A percentile compares a stretch with the other conserved stretches of the same genome.
Conservation (phyloP, 2,329 filamentous ascomycete genomes). For the Colletotrichum spaethianum region DNA sequence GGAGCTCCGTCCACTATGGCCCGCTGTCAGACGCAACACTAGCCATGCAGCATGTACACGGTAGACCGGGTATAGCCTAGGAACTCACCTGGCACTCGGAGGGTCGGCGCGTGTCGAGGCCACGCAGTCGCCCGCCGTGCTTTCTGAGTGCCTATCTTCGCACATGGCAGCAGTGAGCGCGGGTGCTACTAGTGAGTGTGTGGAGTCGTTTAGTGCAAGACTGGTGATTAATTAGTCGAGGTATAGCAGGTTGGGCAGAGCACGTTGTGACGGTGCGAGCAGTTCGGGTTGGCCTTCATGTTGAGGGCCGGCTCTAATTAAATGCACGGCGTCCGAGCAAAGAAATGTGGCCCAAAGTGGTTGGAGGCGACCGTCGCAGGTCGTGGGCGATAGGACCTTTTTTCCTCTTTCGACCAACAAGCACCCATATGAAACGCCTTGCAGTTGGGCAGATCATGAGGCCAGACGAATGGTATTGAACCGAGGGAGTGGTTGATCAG, state of each 20-base stretch:
- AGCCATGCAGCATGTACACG: too few relatives aligned
- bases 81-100: constrained; percentile 30
- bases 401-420: background rate
- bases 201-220: background rate
- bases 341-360: background rate
- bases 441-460: background rate
- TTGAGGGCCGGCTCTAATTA: background rate
- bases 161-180: constrained; percentile 13
- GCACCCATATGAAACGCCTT: background rate
- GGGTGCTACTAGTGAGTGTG: background rate
- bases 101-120: constrained; percentile 36
- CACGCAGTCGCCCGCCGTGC: constrained; percentile 16
- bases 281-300: background rate
- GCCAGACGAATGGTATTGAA: background rate
- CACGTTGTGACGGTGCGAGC: constrained; percentile 6
- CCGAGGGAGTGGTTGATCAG: background rate
- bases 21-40: constrained; percentile 29
- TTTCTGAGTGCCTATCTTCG: constrained; percentile 26
- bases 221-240: constrained; percentile 6
- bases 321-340: constrained; percentile 9
- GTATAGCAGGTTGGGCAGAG: constrained; percentile 3
- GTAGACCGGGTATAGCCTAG: constrained; percentile 4
- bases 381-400: background rate
- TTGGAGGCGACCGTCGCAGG: background rate
- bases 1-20: constrained; percentile 31